A percentile compares a stretch with the other conserved stretches of the same genome.
Evolutionary conservation across 2,329 filamentous ascomycete species (phyloP).

Genomic region (Cryphonectria japonica): DNA sequence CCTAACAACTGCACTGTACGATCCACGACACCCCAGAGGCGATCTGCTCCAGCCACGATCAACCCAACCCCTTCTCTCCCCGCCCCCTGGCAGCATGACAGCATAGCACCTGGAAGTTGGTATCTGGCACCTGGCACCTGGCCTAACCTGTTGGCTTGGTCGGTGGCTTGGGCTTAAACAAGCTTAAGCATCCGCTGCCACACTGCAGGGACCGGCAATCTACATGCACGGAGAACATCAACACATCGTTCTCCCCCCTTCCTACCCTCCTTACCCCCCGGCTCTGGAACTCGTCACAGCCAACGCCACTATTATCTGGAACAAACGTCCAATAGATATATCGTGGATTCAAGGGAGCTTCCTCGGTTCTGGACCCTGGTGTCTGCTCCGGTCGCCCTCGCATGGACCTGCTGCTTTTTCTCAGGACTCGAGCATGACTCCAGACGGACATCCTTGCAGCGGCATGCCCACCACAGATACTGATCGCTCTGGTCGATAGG

Average conservation of each 20-base stretch:
- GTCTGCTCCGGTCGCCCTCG: slow-evolving; percentile 4
- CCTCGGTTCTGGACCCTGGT: not conserved
- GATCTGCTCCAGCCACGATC: not conserved
- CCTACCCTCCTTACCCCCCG: not conserved
- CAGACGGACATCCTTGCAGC: not conserved
- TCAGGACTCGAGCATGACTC: not conserved
- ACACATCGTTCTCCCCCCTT: not conserved
- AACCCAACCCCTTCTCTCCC: not conserved
- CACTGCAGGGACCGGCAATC: slow-evolving; percentile 26
- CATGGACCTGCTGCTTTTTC: slow-evolving; percentile 4
- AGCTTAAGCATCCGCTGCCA: slow-evolving; percentile 29
- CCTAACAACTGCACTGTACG: not conserved
- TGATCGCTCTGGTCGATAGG: not conserved
- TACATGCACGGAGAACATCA: slow-evolving; percentile 12
- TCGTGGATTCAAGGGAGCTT: not conserved
- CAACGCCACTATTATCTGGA: not conserved
- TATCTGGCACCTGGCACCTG: not conserved
- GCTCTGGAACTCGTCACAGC: not conserved
- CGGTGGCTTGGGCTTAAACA: slow-evolving; percentile 28
- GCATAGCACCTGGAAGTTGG: slow-evolving; percentile 1
- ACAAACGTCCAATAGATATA: not conserved
- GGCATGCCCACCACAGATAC: not conserved
- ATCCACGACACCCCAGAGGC: slow-evolving; percentile 6
- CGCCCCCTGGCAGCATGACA: not conserved
- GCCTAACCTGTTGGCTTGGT: slow-evolving; percentile 18